Base-by-base conservation (phyloP, 2,329 filamentous ascomycete species). In the Exophiala xenobiotica region DNA sequence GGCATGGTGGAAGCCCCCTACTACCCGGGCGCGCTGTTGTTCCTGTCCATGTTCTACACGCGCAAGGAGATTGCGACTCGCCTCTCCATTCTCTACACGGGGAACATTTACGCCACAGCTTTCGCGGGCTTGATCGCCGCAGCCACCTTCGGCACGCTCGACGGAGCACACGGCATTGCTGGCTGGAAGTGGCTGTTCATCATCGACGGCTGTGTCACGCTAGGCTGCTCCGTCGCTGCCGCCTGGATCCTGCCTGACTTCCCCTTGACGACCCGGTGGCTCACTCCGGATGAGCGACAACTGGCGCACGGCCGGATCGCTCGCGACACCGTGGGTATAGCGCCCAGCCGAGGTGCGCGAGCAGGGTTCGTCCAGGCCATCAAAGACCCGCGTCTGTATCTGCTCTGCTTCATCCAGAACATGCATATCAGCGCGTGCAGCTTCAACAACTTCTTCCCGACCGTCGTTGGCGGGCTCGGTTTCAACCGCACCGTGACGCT, bases 161-260 rank as follows among this genome's bases (percentile, higher is more conserved):
- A 82, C 51, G 78, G 78, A 6, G 69, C 74, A 1, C 63, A 76
- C 7, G 79, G 79, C 2, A 73, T 82, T 43, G 67, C 74, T 0
- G 80, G 79, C 1, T 84, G 81, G 81, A 69, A 79, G 45, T 84
- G 80, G 80, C 70, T 83, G 0, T 83, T 82, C 66, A 71, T 76
- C 26, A 69, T 84, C 42, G 79, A 83, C 56, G 80, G 81, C 7
- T 56, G 69, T 22, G 67, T 72, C 14, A 75, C 74, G 1, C 67
- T 76, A n/a, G 61, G 63, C 3, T 66, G 74, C 48, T 73, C 71
- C 6, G 46, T 73, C 5, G 50, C 69, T 4, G 69, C 69, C 1
- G 67, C 70, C 43, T 63, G 74, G 38, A 60, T 70, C 0, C 70
- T 78, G 4, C 74, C 46, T 26, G 71, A 57, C 65, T 68, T 70